These are phyloP conservation scores for Candida methanosorbosa DNA, from an alignment of 805 yeast species.

Conservation along the genomic window DNA sequence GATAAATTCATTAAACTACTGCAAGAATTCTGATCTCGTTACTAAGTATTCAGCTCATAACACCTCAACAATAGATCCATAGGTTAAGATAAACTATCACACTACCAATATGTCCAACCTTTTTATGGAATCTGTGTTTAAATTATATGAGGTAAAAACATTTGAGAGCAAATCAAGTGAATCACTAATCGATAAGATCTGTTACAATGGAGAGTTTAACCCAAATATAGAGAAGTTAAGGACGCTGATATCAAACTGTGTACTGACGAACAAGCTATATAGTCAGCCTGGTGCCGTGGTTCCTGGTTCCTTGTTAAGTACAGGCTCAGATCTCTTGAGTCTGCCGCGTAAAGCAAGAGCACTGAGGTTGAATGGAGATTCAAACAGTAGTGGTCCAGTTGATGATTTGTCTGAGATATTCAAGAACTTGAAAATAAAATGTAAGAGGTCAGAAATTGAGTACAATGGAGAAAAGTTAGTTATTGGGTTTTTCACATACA, in stretches of 20 bases:
- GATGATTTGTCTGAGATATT: slow-evolving; percentile 8
- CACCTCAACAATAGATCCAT: no score
- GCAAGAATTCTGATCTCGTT: no score
- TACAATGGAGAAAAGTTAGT: slow-evolving; percentile 3
- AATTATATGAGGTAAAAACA: slow-evolving; percentile 8
- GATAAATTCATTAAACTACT: no score
- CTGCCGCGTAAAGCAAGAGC: no score
- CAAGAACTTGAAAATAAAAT: slow-evolving; percentile 12
- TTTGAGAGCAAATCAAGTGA: slow-evolving; percentile 3
- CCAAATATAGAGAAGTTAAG: slow-evolving; percentile 7
- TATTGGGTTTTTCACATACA: slow-evolving; percentile 22
- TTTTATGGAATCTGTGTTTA: slow-evolving; percentile 17
- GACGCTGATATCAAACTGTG: slow-evolving; percentile 13
- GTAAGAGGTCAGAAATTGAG: slow-evolving; percentile 14
- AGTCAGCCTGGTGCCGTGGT: background rate
- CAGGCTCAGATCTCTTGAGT: no score
- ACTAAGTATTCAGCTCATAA: no score
- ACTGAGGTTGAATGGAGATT: no score
- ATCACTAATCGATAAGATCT: slow-evolving; percentile 16
- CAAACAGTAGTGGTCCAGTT: no score
- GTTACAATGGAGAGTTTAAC: slow-evolving; percentile 16
- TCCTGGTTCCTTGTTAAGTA: no score
- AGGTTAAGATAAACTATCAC: no score
- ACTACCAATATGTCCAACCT: slow-evolving; percentile 24
- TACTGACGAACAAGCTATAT: slow-evolving; percentile 15